These are phyloP conservation scores for Globisporangium solare DNA, from an alignment of 352 stramenopile genomes.

Conservation along the genomic window DNA sequence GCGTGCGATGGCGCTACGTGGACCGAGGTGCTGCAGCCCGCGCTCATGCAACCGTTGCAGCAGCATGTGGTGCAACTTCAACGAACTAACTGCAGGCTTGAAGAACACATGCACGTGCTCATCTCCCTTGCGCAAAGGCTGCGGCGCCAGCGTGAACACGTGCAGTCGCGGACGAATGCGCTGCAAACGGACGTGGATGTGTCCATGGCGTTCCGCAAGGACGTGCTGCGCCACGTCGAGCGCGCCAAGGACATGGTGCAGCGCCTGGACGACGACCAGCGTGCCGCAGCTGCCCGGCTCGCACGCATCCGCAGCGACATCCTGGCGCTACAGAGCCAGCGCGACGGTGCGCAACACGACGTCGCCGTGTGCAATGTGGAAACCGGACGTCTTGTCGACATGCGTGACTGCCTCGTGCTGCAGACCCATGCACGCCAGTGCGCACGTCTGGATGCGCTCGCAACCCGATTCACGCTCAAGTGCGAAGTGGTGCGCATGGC, in stretches of 20 bases:
- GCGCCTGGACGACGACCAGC: slow-evolving; percentile 1
- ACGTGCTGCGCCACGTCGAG: slow-evolving; percentile 22
- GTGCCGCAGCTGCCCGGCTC: slow-evolving; percentile 15
- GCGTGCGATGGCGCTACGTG: slow-evolving; percentile 31
- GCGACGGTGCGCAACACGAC: slow-evolving; percentile 13
- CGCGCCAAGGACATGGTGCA: slow-evolving; percentile 7
- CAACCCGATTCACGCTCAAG: slow-evolving; percentile 17
- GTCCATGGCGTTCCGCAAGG: slow-evolving; percentile 17
- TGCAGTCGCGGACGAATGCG: slow-evolving; percentile 13
- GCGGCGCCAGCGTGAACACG: background rate
- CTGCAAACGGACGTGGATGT: slow-evolving; percentile 17
- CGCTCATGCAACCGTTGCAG: slow-evolving; percentile 28
- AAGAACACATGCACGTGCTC: slow-evolving; percentile 11
- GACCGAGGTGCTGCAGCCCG: slow-evolving; percentile 25
- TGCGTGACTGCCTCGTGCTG: slow-evolving; percentile 11
- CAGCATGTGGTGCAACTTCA: slow-evolving; percentile 21
- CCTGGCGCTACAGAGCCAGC: slow-evolving; percentile 5
- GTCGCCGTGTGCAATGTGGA: slow-evolving; percentile 9
- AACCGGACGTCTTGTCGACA: slow-evolving; percentile 3
- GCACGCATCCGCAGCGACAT: slow-evolving; percentile 22
- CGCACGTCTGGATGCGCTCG: slow-evolving; percentile 4
- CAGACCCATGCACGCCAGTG: slow-evolving; percentile 5
- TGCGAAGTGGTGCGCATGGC: slow-evolving; percentile 25
- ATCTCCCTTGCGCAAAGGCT: slow-evolving; percentile 11
- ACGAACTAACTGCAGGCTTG: slow-evolving; percentile 15